phyloP scores from a whole-genome alignment of 306 rosid genomes.

The Albizia julibrissin region DNA sequence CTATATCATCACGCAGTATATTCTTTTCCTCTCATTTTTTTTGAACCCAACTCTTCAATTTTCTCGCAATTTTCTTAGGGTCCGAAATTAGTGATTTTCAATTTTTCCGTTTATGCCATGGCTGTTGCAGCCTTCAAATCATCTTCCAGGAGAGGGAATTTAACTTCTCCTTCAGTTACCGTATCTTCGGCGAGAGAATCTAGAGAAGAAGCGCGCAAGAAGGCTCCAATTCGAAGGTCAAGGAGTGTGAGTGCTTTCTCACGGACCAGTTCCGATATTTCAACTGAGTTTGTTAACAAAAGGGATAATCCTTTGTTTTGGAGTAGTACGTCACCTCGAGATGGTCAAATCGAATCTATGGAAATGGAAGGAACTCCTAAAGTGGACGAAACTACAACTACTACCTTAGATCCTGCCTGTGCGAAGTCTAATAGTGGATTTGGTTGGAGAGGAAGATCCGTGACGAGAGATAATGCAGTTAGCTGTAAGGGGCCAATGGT shows the following conservation, averaged over 20 bases:
- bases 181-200: constrained; percentile 33
- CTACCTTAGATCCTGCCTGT: constrained; percentile 6
- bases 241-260: constrained; percentile 82
- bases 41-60: not conserved
- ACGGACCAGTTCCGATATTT: constrained; percentile 36
- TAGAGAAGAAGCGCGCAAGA: constrained; percentile 23
- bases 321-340: constrained; percentile 31
- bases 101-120: constrained; percentile 34
- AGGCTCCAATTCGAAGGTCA: constrained; percentile 68
- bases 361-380: constrained; percentile 23
- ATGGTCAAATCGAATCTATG: constrained; percentile 29
- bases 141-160: constrained; percentile 64
- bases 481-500: constrained; percentile 28
- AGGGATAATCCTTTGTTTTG: constrained; percentile 87
- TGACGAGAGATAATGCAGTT: constrained; percentile 32
- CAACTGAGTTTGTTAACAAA: constrained; percentile 67
- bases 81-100: not conserved
- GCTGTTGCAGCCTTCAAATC: constrained; percentile 87
- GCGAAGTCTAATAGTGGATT: constrained; percentile 17
- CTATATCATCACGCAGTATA: not conserved
- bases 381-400: constrained; percentile 1
- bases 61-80: not conserved
- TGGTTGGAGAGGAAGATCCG: constrained; percentile 54
- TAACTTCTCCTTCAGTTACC: constrained; percentile 20
- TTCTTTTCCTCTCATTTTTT: not conserved